Percentiles rank a stretch among this genome's conserved stretches.
These are phyloP conservation scores for Talaromyces sp. DNA, from an alignment of 2,329 filamentous ascomycete genomes.

Conservation along the genomic window DNA sequence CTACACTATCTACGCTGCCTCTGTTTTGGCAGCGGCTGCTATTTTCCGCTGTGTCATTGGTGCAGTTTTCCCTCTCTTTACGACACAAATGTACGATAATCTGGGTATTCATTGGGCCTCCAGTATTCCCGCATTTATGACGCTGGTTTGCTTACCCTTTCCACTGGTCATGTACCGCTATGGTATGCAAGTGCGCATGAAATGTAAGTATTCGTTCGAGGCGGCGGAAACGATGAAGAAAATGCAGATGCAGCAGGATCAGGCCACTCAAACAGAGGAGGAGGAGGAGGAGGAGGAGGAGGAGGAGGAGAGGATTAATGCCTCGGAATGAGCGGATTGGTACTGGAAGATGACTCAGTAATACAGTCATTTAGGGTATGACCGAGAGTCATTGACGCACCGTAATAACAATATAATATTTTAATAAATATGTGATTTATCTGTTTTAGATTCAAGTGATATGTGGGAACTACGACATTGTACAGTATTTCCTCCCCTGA, in stretches of 20 bases:
- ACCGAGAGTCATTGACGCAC: no score
- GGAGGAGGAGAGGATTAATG: background rate
- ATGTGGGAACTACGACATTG: slow-evolving; percentile 36
- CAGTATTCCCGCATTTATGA: slow-evolving; percentile 39
- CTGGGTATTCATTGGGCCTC: slow-evolving; percentile 45
- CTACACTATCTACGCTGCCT: slow-evolving; percentile 37
- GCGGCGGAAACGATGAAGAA: slow-evolving; percentile 14
- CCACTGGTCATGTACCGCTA: slow-evolving; percentile 41
- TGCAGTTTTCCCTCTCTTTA: slow-evolving; percentile 45
- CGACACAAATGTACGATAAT: slow-evolving; percentile 37
- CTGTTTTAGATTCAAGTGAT: no score
- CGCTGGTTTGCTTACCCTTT: slow-evolving; percentile 34
- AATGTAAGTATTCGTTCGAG: slow-evolving; percentile 33
- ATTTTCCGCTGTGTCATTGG: slow-evolving; percentile 42
- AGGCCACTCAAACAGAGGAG: background rate
- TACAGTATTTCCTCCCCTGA: slow-evolving; percentile 75
- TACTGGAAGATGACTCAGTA: no score
- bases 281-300: background rate
- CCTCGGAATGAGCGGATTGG: no score
- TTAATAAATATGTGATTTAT: no score
- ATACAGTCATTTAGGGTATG: no score
- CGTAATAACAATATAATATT: no score
- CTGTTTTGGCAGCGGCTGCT: slow-evolving; percentile 38
- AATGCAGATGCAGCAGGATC: slow-evolving; percentile 12
- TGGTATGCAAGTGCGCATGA: slow-evolving; percentile 32